Conservation (phyloP, 2,329 filamentous ascomycete species). For the Monosporascus cannonballus region DNA sequence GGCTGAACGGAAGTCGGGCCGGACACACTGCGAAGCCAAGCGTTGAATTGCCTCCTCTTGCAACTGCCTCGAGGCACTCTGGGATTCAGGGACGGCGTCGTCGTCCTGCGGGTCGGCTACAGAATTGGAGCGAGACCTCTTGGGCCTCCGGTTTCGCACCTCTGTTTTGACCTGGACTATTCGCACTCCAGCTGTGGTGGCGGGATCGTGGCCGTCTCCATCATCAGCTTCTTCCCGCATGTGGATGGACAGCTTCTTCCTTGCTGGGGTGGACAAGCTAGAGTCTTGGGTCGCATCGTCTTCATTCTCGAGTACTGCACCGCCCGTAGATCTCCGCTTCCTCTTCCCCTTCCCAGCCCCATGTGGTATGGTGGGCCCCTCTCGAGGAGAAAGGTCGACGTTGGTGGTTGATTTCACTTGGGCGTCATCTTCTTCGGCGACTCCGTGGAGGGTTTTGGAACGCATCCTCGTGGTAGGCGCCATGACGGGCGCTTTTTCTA, state of each 20-base stretch:
- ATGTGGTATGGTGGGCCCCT: conserved; percentile 9
- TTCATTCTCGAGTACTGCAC: conserved; percentile 1
- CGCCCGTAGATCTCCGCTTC: conserved; percentile 11
- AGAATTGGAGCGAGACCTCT: conserved; percentile 9
- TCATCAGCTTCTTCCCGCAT: conserved; percentile 13
- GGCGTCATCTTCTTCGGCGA: neutral
- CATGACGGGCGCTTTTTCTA: conserved; percentile 9
- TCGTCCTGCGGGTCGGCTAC: conserved; percentile 19
- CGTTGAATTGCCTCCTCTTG: conserved; percentile 25
- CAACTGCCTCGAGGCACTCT: conserved; percentile 24
- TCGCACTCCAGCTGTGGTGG: neutral
- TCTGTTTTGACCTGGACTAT: conserved; percentile 17
- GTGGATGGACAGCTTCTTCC: conserved; percentile 18
- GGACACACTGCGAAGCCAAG: conserved; percentile 14
- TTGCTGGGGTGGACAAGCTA: conserved; percentile 9
- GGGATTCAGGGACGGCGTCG: conserved; percentile 11
- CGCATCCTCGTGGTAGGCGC: conserved; percentile 20
- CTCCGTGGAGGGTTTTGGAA: conserved; percentile 7
- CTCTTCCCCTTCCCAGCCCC: neutral
- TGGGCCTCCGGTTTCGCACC: conserved; percentile 15
- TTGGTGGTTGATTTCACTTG: too few relatives aligned
- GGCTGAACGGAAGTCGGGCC: conserved; percentile 10
- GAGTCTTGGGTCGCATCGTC: neutral
- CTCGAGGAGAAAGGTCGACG: neutral
- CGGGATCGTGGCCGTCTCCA: neutral